Evolutionary conservation across 352 stramenopile genomes (phyloP), one percentile per base, ranked within the genome.

Genomic region (Saprolegnia diclina): DNA sequence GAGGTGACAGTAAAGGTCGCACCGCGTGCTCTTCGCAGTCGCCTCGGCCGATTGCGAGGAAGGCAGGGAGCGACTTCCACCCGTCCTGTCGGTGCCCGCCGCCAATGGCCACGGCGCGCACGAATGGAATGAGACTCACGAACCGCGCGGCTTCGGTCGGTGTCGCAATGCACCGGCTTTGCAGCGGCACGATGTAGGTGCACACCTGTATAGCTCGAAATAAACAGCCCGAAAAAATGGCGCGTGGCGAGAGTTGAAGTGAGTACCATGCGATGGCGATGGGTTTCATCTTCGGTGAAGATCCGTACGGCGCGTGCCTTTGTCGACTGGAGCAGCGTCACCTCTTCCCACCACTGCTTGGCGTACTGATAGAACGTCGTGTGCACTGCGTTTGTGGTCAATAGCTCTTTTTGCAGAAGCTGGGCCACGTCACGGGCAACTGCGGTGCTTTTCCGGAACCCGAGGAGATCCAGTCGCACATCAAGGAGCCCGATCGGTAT

Each of bases 201-300:
- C 86, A 97, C 3, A 96, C 82, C 45, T 73, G 73, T 19, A 35
- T 35, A 5, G 29, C 46, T 6, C 46, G n/a, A 54, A 54, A 54
- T 26, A 22, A 22, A n/a, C 14, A 45, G 4, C 14, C 11, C n/a
- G 62, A 38, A 37, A 14, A 14, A 29, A 68, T 56, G n/a, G n/a
- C 10, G 42, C 9, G 19, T 10, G n/a, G 7, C n/a, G n/a, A 6
- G 26, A n/a, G 46, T 65, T 19, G 21, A 37, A 19, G 52, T 48
- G 6, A 16, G 59, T 50, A 72, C 65, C 78, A 91, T 88, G 19
- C 83, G 81, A 73, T 95, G 89, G 0, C 78, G 74, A 11, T 89
- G 88, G 69, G 88, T 81, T 63, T 97, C 89, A 70, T 97, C 91
- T 71, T 95, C 85, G 3, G 82, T 83, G 71, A 95, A 94, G 44